phyloP scores from a whole-genome alignment of 2,329 filamentous ascomycete species.

The Penicillium thymicola region DNA sequence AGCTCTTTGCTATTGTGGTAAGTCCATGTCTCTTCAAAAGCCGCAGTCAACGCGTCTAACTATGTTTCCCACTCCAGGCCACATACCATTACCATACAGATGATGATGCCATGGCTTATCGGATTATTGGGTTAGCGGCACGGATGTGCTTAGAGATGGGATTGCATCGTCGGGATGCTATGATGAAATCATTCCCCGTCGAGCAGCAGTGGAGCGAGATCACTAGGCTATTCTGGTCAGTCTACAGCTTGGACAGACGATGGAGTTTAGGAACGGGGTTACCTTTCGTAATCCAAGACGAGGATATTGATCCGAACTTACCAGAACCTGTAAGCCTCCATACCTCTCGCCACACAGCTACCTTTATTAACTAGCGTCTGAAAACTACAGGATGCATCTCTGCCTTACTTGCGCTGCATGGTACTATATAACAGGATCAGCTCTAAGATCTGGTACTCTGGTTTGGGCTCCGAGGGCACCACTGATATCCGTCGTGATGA shows the following conservation, averaged over 20 bases:
- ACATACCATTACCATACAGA: constrained; percentile 82
- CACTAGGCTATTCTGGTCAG: constrained; percentile 76
- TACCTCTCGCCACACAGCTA: neutral
- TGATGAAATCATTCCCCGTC: constrained; percentile 64
- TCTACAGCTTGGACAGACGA: constrained; percentile 78
- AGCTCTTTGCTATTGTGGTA: constrained; percentile 53
- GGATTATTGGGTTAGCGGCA: constrained; percentile 77
- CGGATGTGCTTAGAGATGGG: constrained; percentile 78
- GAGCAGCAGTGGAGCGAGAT: constrained; percentile 66
- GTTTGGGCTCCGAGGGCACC: constrained; percentile 66
- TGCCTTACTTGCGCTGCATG: constrained; percentile 77
- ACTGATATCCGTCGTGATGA: constrained; percentile 68
- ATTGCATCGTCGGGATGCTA: constrained; percentile 73
- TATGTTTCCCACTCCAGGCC: constrained; percentile 43
- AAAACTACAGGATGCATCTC: constrained; percentile 38
- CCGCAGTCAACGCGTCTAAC: constrained; percentile 1
- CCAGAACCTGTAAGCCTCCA: constrained; percentile 67
- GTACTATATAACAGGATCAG: constrained; percentile 77
- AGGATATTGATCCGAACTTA: constrained; percentile 76
- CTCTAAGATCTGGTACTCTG: constrained; percentile 81
- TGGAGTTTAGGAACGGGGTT: constrained; percentile 90
- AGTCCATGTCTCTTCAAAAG: constrained; percentile 7
- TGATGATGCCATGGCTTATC: constrained; percentile 82
- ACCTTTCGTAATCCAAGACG: constrained; percentile 79
- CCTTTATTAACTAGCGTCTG: neutral